These are phyloP conservation scores for Magnaporthiopsis incrustans DNA, from an alignment of 2,329 filamentous ascomycete genomes.

Conservation along the genomic window DNA sequence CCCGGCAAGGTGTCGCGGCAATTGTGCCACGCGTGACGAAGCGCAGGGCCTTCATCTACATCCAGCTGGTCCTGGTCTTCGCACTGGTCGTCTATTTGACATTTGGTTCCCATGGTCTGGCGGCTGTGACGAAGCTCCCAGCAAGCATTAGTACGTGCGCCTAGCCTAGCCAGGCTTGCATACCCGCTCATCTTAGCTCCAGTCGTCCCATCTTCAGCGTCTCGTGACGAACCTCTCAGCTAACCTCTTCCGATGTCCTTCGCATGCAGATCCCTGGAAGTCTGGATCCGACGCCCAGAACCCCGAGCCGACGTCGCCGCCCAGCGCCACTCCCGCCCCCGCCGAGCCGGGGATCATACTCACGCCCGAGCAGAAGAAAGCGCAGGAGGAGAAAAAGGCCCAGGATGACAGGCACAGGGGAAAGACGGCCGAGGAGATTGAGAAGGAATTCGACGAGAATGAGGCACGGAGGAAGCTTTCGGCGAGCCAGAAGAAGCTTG, in stretches of 20 bases:
- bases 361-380: background rate
- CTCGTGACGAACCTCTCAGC: background rate
- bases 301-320: background rate
- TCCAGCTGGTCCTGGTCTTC: background rate
- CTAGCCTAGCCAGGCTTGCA: too few relatives aligned
- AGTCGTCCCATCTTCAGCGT: background rate
- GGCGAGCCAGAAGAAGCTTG: background rate
- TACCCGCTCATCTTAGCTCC: background rate
- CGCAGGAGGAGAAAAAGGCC: background rate
- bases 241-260: background rate
- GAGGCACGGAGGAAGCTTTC: background rate
- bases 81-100: background rate
- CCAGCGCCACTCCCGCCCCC: too few relatives aligned
- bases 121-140: background rate
- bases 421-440: conserved; percentile 1
- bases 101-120: background rate
- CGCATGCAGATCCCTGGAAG: background rate
- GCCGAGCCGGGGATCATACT: background rate
- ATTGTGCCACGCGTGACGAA: background rate
- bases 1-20: background rate
- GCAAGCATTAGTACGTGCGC: background rate
- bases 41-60: background rate
- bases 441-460: background rate
- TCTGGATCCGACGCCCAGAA: background rate
- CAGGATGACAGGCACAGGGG: background rate